phyloP scores from a whole-genome alignment of 345 rosid genomes.

The Erucastrum elatum region DNA sequence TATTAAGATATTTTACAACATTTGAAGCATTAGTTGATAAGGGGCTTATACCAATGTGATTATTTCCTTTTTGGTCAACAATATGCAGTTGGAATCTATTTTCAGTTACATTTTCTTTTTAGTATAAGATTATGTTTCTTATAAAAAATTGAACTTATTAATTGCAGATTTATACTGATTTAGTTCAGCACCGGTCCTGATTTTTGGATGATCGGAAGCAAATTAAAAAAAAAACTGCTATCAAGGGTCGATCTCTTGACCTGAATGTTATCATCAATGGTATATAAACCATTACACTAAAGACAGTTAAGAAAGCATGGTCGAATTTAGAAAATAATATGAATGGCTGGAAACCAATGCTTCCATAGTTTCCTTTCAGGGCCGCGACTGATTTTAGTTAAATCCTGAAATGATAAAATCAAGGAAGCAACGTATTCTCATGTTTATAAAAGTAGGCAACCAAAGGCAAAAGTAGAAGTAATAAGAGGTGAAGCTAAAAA shows the following conservation, averaged over 20 bases:
- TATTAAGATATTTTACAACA: constrained; percentile 5
- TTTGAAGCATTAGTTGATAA: constrained; percentile 1
- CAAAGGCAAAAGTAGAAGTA: constrained; percentile 2
- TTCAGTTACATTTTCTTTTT: neutral
- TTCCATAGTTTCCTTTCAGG: too few relatives aligned
- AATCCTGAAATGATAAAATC: neutral
- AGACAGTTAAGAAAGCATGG: too few relatives aligned
- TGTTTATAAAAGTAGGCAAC: constrained; percentile 4
- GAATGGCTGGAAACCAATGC: too few relatives aligned
- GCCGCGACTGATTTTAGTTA: too few relatives aligned
- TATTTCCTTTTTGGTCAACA: neutral
- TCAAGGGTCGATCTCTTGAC: too few relatives aligned
- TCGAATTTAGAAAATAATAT: too few relatives aligned
- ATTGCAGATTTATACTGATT: neutral
- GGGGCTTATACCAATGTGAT: neutral
- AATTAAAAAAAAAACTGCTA: too few relatives aligned
- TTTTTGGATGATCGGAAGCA: too few relatives aligned
- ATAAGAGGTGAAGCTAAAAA: neutral
- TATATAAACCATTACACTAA: too few relatives aligned
- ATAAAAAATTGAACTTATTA: neutral
- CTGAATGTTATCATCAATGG: too few relatives aligned
- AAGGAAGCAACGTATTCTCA: neutral
- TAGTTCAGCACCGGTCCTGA: too few relatives aligned
- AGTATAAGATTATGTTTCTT: neutral
- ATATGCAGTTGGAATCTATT: neutral